Conservation (phyloP, 106 monocot genomes). For the Dendrobium officinale region DNA sequence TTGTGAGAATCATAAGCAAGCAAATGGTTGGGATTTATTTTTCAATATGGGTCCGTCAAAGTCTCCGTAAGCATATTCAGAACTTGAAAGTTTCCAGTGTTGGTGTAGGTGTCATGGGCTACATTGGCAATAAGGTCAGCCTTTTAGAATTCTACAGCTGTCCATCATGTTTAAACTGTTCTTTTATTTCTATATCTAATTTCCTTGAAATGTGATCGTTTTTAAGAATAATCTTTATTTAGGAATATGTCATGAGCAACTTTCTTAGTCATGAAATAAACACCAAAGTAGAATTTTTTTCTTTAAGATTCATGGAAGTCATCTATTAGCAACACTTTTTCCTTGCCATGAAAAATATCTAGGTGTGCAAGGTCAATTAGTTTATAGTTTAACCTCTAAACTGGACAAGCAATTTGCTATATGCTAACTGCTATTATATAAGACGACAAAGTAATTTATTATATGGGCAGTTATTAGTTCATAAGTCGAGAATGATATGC, state of each 20-base stretch:
- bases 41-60: conserved; percentile 64
- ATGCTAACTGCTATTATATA: neutral
- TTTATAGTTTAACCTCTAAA: neutral
- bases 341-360: neutral
- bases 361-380: neutral
- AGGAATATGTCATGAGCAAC: neutral
- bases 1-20: conserved; percentile 71
- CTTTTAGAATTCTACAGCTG: conserved; percentile 2
- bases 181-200: neutral
- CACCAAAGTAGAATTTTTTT: neutral
- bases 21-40: conserved; percentile 78
- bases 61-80: conserved; percentile 51
- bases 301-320: neutral
- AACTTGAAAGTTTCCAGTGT: conserved; percentile 63
- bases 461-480: neutral
- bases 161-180: neutral
- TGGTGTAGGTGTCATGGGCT: conserved; percentile 70
- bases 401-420: neutral
- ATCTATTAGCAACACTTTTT: neutral
- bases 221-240: neutral
- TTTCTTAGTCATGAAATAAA: neutral
- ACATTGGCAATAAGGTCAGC: conserved; percentile 70
- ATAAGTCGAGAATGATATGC: neutral
- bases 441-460: neutral
- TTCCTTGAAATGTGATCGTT: neutral